These are phyloP conservation scores for Camellia granthamiana DNA, from an alignment of 148 eudicot species.

Conservation along the genomic window DNA sequence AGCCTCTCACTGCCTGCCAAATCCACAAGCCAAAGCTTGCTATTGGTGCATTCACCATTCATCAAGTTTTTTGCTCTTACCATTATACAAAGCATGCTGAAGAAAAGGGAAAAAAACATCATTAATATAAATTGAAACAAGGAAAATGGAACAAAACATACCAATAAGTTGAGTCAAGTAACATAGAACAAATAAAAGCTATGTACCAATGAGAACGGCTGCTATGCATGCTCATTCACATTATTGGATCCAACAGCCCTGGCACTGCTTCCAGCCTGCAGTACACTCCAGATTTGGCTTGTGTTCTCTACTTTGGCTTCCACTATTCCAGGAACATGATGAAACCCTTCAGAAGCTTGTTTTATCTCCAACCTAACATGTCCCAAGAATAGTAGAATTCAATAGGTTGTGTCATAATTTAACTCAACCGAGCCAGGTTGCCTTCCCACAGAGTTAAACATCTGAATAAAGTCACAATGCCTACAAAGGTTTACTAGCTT, in stretches of 20 bases:
- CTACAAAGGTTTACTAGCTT: not conserved
- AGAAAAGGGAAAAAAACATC: not conserved
- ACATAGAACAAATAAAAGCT: not conserved
- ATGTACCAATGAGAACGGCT: conserved; percentile 91
- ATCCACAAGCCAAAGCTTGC: conserved; percentile 98
- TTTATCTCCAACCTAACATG: conserved; percentile 76
- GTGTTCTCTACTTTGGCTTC: conserved; percentile 77
- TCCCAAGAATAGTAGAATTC: not conserved
- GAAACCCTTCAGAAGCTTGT: conserved; percentile 79
- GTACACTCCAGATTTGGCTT: conserved; percentile 80
- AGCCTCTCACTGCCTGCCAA: conserved; percentile 98
- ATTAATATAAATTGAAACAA: not conserved
- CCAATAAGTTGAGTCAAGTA: not conserved
- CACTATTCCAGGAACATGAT: conserved; percentile 84
- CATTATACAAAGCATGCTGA: conserved; percentile 79
- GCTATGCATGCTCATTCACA: conserved; percentile 91
- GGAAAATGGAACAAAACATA: not conserved
- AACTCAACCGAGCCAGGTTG: not conserved
- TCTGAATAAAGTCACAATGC: not conserved
- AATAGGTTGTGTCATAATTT: not conserved
- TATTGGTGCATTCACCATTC: conserved; percentile 86
- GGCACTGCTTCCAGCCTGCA: conserved; percentile 82
- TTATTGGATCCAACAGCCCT: conserved; percentile 93
- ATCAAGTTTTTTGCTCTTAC: conserved; percentile 80
- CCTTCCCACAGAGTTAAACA: not conserved